Conservation (phyloP, 108 stramenopile species). For the Hondaea fermentalgiana region DNA sequence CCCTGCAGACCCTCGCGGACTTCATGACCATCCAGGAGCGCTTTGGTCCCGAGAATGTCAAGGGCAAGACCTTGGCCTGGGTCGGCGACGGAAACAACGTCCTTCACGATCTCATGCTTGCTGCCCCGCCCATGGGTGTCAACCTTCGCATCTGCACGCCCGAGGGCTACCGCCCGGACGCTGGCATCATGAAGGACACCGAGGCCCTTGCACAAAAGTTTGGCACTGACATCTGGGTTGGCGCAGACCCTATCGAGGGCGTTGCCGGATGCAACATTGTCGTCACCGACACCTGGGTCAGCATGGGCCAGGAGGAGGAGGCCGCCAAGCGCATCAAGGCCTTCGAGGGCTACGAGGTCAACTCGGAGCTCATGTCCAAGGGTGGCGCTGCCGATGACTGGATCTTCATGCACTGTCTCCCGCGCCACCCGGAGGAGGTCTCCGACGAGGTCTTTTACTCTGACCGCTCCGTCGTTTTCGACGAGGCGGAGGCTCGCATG, state of each 20-base stretch:
- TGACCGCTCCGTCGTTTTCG: slow-evolving; percentile 73
- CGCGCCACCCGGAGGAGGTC: slow-evolving; percentile 89
- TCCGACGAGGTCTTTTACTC: slow-evolving; percentile 89
- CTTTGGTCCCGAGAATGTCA: slow-evolving; percentile 54
- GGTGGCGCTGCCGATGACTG: slow-evolving; percentile 67
- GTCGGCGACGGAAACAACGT: slow-evolving; percentile 98
- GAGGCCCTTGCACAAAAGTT: not conserved
- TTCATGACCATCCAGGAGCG: slow-evolving; percentile 84
- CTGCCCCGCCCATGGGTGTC: slow-evolving; percentile 77
- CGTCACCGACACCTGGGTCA: slow-evolving; percentile 94
- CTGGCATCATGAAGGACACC: slow-evolving; percentile 26
- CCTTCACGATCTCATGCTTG: slow-evolving; percentile 87
- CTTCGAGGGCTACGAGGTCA: slow-evolving; percentile 88
- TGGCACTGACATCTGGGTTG: not conserved
- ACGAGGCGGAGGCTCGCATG: slow-evolving; percentile 95
- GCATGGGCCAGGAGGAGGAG: slow-evolving; percentile 93
- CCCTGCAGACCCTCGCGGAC: slow-evolving; percentile 92
- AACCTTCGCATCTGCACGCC: slow-evolving; percentile 86
- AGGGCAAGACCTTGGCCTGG: slow-evolving; percentile 77
- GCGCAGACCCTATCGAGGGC: slow-evolving; percentile 54
- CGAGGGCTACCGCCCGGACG: slow-evolving; percentile 71
- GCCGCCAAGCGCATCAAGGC: slow-evolving; percentile 70
- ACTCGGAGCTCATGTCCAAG: slow-evolving; percentile 59
- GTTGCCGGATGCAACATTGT: slow-evolving; percentile 79
- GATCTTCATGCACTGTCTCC: slow-evolving; percentile 90